Base-by-base conservation (phyloP, 306 rosid species). In the Albizia julibrissin region DNA sequence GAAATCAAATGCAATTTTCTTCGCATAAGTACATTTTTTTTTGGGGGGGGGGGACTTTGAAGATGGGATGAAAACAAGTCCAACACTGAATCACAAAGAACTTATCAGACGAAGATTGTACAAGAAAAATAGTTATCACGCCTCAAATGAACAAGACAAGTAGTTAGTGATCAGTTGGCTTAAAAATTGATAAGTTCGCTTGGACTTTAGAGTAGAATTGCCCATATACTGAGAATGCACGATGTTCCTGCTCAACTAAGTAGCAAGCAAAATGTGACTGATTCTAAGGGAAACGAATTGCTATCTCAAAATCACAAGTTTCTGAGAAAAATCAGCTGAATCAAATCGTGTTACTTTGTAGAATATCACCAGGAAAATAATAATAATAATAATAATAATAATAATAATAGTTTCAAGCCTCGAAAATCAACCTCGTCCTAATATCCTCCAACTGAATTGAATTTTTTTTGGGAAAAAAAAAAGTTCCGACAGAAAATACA, bases 1-100 rank as follows among this genome's bases (percentile, higher is more conserved):
- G 66, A 86, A 73, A 76, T 79, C 44, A 67, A 16, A 44, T 31
- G 58, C 7, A 75, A 40, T 69, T 49, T 84, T 74, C 69, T 40
- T 34, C 2, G 31, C 14, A 74, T 52, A 7, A 21, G n/a, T 4
- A 50, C 4, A 66, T 73, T 4, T 29, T 33, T 33, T 33, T 33
- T 34, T 5, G 39, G 39, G 39, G 39, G 40, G 39, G 39, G 39
- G 8, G 8, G 8, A 47, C 69, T 42, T n/a, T 39, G 64, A 64
- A 50, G 7, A 74, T 24, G 72, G 24, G 21, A 19, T 15, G 1
- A 68, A 52, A 74, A 39, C 46, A 50, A 22, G 47, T 10, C 26
- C 80, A 50, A 77, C 18, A 72, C 29, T 21, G 54, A 76, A 40
- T 78, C 72, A 73, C 16, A 29, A 5, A 52, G 46, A 50, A 33